phyloP scores from a whole-genome alignment of 805 yeast species.

The Yarrowia deformans region DNA sequence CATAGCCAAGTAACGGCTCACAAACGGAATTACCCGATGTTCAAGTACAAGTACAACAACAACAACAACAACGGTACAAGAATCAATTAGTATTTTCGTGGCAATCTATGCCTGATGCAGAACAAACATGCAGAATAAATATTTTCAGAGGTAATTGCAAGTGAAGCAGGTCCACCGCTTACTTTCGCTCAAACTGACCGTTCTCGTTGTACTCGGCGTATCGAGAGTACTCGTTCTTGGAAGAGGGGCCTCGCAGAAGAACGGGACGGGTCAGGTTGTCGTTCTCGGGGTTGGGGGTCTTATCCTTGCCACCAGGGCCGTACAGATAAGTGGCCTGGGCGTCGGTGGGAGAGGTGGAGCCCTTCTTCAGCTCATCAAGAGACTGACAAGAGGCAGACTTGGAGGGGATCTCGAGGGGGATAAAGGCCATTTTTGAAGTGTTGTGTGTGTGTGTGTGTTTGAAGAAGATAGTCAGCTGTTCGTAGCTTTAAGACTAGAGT shows the following conservation, averaged over 20 bases:
- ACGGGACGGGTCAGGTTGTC: constrained; percentile 36
- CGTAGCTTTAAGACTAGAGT: constrained; percentile 26
- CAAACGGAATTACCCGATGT: not conserved
- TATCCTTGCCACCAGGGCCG: constrained; percentile 39
- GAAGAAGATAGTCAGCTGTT: constrained; percentile 14
- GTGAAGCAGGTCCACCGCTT: not conserved
- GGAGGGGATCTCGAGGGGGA: constrained; percentile 38
- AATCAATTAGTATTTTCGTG: constrained; percentile 8
- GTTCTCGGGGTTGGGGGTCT: constrained; percentile 38
- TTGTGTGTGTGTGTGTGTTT: not conserved
- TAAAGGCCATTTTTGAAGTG: constrained; percentile 29
- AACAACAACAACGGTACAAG: not conserved
- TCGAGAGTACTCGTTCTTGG: constrained; percentile 33
- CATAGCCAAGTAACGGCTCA: constrained; percentile 5
- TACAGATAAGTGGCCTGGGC: constrained; percentile 36
- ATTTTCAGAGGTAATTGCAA: constrained; percentile 7
- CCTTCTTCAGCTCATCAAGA: constrained; percentile 37
- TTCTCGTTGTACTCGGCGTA: constrained; percentile 36
- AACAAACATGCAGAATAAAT: constrained; percentile 31
- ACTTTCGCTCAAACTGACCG: constrained; percentile 34
- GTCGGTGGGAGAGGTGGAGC: constrained; percentile 19
- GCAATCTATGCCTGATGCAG: not conserved
- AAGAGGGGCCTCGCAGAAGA: constrained; percentile 38
- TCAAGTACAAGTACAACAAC: not conserved
- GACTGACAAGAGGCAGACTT: constrained; percentile 39